Evolutionary conservation across 768 basidiomycete species (phyloP), one percentile per base, ranked within the genome.

Genomic region (Favolaschia claudopus): DNA sequence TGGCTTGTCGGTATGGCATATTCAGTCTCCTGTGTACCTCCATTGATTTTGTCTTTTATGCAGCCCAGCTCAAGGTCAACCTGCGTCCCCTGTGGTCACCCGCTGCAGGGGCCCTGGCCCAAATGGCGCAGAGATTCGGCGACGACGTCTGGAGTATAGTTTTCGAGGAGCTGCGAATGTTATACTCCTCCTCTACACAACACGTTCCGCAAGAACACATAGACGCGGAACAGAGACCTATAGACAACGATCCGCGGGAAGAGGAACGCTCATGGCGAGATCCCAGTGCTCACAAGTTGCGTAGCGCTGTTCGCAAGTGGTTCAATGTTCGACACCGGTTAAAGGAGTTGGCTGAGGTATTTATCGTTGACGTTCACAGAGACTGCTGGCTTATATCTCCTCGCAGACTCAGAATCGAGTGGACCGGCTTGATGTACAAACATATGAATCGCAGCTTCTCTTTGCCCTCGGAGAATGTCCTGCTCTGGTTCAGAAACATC

Each of bases 61-160:
- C 66, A 90, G 93, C 91, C 7, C 96, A 97, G 70, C 79, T 98
- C 49, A 98, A 99, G 76, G 91, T 98, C 59, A 96, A 95, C 70
- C 76, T 99, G 40, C 85, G 93, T 27, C 97, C 97, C 0, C 69
- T 97, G 15, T 99, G 96, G 91, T 84, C 87, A 4, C 90, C 95
- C 17, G 86, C 95, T 5, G 82, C 88, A 13, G 82, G 83, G 12
- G 89, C 91, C 1, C 72, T 97, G 6, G 79, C 84, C 0, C 79
- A 84, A 0, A 70, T 85, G 46, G 66, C 74, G 1, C 72, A 77
- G 25, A 76, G 83, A n/a, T 89, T 88, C 58, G 88, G 85, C 0
- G 87, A 93, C 62, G 61, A 83, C 1, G 84, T 92, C 2, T 97
- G 96, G 96, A 61, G 67, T 7, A 67, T 89, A 15, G 58, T 95